Percentiles rank a stretch among this genome's conserved stretches.
Conservation (phyloP, 176 grass and related monocot genomes). For the Dendrocalamus sinicus region DNA sequence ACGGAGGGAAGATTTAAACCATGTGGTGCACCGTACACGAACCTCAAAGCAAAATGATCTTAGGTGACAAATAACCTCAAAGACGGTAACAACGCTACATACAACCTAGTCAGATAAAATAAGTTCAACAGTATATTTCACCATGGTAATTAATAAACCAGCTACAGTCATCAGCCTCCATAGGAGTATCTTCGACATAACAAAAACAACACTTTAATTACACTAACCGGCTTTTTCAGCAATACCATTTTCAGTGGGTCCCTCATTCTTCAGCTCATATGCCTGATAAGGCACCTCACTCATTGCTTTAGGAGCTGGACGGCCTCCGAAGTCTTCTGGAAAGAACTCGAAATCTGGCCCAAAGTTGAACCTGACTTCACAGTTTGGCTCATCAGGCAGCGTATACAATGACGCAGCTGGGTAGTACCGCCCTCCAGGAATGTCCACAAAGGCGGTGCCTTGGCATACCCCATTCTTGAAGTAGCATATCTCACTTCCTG, state of each 20-base stretch:
- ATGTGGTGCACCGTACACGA: neutral
- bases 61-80: neutral
- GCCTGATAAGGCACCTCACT: conserved; percentile 67
- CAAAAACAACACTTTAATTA: conserved; percentile 32
- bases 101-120: neutral
- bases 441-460: conserved; percentile 73
- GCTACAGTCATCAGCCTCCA: neutral
- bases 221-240: conserved; percentile 61
- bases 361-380: conserved; percentile 85
- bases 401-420: conserved; percentile 92
- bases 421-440: conserved; percentile 84
- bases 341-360: conserved; percentile 76
- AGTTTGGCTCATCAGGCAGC: conserved; percentile 75
- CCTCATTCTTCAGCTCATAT: conserved; percentile 59
- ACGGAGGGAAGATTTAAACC: neutral
- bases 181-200: neutral
- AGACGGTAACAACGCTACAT: neutral
- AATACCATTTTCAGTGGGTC: conserved; percentile 67
- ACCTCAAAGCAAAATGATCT: neutral
- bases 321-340: conserved; percentile 69
- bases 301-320: conserved; percentile 68
- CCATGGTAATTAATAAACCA: neutral
- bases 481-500: conserved; percentile 89
- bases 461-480: conserved; percentile 85
- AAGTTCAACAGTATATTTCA: neutral